Evolutionary conservation across 2,329 filamentous ascomycete genomes (phyloP).

Genomic region (Phaeosphaeria sp.): DNA sequence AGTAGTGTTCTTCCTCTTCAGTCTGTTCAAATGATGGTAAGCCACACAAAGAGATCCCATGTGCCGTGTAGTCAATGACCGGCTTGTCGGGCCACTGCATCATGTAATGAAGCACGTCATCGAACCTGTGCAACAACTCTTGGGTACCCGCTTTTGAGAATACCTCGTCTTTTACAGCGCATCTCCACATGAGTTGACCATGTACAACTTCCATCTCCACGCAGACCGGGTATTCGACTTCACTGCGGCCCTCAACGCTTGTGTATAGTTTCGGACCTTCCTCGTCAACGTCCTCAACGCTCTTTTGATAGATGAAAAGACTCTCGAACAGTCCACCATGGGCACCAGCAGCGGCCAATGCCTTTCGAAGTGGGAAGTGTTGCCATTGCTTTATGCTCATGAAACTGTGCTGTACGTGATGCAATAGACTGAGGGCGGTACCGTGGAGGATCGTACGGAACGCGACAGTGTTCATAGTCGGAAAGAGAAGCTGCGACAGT

Average conservation of each 20-base stretch:
- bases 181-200: conserved; percentile 69
- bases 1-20: background rate
- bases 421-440: conserved; percentile 67
- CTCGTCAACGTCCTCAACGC: conserved; percentile 40
- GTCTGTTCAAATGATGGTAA: conserved; percentile 55
- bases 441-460: conserved; percentile 77
- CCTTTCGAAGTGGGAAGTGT: conserved; percentile 76
- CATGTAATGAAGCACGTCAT: conserved; percentile 65
- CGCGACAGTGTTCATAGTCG: conserved; percentile 89
- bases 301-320: conserved; percentile 70
- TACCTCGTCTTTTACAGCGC: conserved; percentile 69
- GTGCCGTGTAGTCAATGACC: conserved; percentile 61
- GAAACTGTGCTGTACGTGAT: conserved; percentile 75
- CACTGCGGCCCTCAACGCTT: conserved; percentile 68
- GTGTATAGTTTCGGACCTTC: conserved; percentile 57
- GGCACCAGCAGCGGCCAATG: conserved; percentile 60
- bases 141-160: conserved; percentile 56
- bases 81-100: conserved; percentile 56
- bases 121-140: conserved; percentile 64
- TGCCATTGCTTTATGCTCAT: conserved; percentile 72
- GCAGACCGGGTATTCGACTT: conserved; percentile 82
- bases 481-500: conserved; percentile 75
- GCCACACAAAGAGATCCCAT: conserved; percentile 69
- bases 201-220: conserved; percentile 75
- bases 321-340: conserved; percentile 65